A percentile compares a stretch with the other conserved stretches of the same genome.
Evolutionary conservation across 1,284 basidiomycete genomes (phyloP).

Genomic region (Tremellales sp.): DNA sequence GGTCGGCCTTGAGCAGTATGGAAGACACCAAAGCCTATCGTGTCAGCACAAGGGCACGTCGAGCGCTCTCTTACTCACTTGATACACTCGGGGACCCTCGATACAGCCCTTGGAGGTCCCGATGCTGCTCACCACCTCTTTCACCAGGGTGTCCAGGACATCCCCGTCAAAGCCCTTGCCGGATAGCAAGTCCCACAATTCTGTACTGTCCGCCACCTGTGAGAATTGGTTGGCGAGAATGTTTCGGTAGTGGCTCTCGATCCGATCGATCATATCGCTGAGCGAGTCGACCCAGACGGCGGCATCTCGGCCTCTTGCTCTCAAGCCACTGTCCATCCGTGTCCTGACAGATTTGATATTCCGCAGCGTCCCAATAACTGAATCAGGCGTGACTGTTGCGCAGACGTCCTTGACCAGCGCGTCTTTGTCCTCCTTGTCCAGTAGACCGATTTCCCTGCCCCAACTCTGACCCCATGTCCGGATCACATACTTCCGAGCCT

Average conservation of each 20-base stretch:
- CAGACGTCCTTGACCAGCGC: constrained; percentile 65
- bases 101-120: constrained; percentile 53
- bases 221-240: constrained; percentile 60
- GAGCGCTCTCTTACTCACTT: constrained; percentile 52
- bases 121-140: constrained; percentile 57
- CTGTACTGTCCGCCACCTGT: constrained; percentile 61
- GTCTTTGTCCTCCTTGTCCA: constrained; percentile 64
- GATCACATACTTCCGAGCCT: constrained; percentile 67
- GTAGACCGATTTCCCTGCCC: constrained; percentile 72
- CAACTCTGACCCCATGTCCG: constrained; percentile 79
- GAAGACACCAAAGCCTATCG: constrained; percentile 66
- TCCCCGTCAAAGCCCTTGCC: constrained; percentile 66
- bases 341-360: constrained; percentile 23
- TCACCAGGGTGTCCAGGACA: constrained; percentile 65
- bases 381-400: constrained; percentile 61
- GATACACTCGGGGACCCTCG: constrained; percentile 66
- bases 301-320: constrained; percentile 44
- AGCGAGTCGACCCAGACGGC: constrained; percentile 66
- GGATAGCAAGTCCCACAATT: constrained; percentile 69
- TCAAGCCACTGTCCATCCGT: constrained; percentile 31
- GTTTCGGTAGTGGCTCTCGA: constrained; percentile 60
- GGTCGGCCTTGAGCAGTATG: constrained; percentile 65
- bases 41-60: constrained; percentile 2
- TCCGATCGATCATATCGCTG: constrained; percentile 60
- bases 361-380: constrained; percentile 58